Evolutionary conservation across 2,329 filamentous ascomycete species (phyloP).

Genomic region (Penicillium crustosum): DNA sequence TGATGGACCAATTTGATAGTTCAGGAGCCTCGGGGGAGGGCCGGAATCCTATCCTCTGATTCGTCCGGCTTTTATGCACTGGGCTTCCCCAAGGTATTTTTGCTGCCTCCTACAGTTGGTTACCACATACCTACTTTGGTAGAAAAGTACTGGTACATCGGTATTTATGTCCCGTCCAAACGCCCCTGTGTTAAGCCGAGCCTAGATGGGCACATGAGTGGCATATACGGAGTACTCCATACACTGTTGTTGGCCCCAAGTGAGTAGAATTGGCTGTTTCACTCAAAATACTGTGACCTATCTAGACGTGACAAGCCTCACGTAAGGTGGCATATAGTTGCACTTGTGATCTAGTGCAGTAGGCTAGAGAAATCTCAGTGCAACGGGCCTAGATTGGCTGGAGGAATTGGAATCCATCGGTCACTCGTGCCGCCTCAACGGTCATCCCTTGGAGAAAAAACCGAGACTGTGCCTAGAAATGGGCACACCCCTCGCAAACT

Average conservation of each 20-base stretch:
- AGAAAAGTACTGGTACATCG: background rate
- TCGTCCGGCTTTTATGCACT: slow-evolving; percentile 15
- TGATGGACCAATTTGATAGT: slow-evolving; percentile 23
- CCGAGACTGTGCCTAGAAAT: background rate
- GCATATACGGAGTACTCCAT: too few species aligned
- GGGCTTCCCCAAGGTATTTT: background rate
- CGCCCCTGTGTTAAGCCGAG: slow-evolving; percentile 1
- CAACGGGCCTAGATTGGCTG: slow-evolving; percentile 1
- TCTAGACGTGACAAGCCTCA: background rate
- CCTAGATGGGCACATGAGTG: too few species aligned
- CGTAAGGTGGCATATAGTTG: slow-evolving; percentile 14
- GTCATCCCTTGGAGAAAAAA: background rate
- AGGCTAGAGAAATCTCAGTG: background rate
- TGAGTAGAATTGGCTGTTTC: slow-evolving; percentile 2
- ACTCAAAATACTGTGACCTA: slow-evolving; percentile 3
- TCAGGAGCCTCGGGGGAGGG: slow-evolving; percentile 9
- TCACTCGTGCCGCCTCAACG: slow-evolving; percentile 3
- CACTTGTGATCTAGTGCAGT: slow-evolving; percentile 19
- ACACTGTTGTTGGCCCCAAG: background rate
- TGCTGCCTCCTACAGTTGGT: background rate
- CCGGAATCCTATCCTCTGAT: slow-evolving; percentile 6
- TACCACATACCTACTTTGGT: background rate
- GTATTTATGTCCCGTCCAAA: slow-evolving; percentile 7
- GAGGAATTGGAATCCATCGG: slow-evolving; percentile 8
- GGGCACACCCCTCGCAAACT: background rate